A percentile compares a stretch with the other conserved stretches of the same genome.
Conservation (phyloP, 1,284 basidiomycete species). For the Ustilago hordei region DNA sequence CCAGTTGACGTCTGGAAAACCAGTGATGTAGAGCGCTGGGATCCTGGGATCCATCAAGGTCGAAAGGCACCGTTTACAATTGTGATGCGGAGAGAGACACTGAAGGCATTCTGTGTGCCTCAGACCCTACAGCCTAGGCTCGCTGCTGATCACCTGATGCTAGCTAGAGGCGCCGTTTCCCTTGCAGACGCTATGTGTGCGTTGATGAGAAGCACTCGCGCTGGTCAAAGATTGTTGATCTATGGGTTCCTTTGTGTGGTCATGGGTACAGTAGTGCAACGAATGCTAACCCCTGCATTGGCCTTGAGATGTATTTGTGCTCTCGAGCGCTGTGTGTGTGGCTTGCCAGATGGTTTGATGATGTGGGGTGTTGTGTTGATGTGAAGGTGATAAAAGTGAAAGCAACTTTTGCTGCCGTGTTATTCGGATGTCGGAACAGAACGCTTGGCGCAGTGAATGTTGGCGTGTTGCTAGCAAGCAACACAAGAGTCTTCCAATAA, state of each 20-base stretch:
- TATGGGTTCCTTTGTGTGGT: neutral
- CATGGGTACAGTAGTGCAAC: neutral
- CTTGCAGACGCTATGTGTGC: neutral
- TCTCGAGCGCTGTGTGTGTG: neutral
- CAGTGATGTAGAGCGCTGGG: neutral
- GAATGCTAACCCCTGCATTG: neutral
- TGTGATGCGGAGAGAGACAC: neutral
- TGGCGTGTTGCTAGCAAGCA: neutral
- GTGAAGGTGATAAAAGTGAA: neutral
- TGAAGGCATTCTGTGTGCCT: neutral
- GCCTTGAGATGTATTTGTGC: neutral
- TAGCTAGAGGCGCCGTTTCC: neutral
- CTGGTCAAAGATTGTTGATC: neutral
- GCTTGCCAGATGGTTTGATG: neutral
- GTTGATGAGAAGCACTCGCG: neutral
- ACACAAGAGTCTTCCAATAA: neutral
- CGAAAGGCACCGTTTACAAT: neutral
- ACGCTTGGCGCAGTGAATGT: neutral
- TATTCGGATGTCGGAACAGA: slow-evolving; percentile 11
- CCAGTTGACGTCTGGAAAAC: neutral
- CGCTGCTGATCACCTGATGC: neutral
- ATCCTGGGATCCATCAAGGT: neutral
- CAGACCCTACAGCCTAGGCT: neutral
- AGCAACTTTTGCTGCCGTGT: neutral
- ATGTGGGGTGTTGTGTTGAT: neutral